Base-by-base conservation (phyloP, 768 basidiomycete species). In the Auriscalpium vulgare region DNA sequence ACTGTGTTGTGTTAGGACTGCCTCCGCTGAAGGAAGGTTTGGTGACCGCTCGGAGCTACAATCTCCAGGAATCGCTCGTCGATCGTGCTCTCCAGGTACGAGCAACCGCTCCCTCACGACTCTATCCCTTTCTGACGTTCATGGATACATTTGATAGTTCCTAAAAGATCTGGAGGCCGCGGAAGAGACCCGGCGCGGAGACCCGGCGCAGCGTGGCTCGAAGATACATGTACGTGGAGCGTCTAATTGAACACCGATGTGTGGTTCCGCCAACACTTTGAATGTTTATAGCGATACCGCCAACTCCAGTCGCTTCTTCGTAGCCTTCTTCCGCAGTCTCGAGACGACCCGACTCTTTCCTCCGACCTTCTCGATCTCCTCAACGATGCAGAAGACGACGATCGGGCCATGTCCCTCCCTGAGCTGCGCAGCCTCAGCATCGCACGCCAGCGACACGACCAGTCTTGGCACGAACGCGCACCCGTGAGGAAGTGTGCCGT, bases 321-420 rank as follows among this genome's bases (percentile, higher is more conserved):
- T n/a, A 57, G 50, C 8, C 54, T 62, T 4, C 59, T 62, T 10
- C 61, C 61, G 3, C 47, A 50, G 19, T 36, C 38, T 23, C 16
- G 50, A 29, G 59, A 57, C 16, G 56, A 51, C 37, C 48, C 48
- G 10, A 35, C 13, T 3, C 61, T 62, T 13, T 37, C 21, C 10
- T 21, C 61, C 16, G 54, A 54, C 16, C 50, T 62, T 8, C 56
- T 57, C 23, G 61, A 61, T 14, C 53, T 60, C n/a, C 61, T 62
- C 51, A 56, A 60, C 43, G 59, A 57, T 8, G 29, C 29, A 29
- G 29, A 29, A 29, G 29, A 29, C 29, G 29, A 29, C 7, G 59
- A 62, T 11, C 51, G 50, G 34, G 53, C 58, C 9, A 35, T 57
- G 10, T 53, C 59, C 6, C 61, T 62, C 35, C 35, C 55, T n/a